Base-by-base conservation (phyloP, 257 asterid species). In the Scutellaria baicalensis region DNA sequence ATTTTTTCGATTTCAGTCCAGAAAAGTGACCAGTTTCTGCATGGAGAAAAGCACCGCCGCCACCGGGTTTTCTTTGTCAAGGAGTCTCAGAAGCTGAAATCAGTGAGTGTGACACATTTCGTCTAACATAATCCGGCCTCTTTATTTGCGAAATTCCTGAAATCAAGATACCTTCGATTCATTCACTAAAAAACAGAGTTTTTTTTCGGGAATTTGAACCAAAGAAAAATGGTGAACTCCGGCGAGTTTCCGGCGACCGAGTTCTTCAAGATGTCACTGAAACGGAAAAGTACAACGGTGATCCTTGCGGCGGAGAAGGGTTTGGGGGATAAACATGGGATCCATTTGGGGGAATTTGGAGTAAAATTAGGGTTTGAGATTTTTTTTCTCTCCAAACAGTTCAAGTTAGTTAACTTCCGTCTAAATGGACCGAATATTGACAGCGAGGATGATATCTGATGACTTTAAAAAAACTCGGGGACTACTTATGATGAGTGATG, bases 171-270 rank as follows among this genome's bases (percentile, higher is more conserved):
- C 64, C 87, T 93, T 6, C 77, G 74, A 5, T 14, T 93, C 74
- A 83, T 90, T 35, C 96, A 93, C 70, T 97, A 96, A 1, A 88
- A 93, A 69, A 88, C 90, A 97, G 98, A 93, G 40, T 81, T 83
- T 38, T 93, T 93, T 40, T 86, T 75, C 50, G 97, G 98, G 57
- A 87, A 86, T 57, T 65, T 93, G 70, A 87, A 79, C 58, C 95
- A 87, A 74, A 84, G 97, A 44, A 85, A 90, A 55, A 56, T 58
- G 81, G 85, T 88, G 77, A 84, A 81, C 40, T 70, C 95, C 31
- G 96, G 96, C 11, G 99, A 81, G n/a, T n/a, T n/a, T n/a, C n/a
- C n/a, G n/a, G n/a, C n/a, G n/a, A n/a, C n/a, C n/a, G n/a, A n/a
- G n/a, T 91, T 91, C 71, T 93, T 91, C 71, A 81, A 75, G 79